Conservation (phyloP, 78 protist species). For the Dictyostelium brefeldianum region DNA sequence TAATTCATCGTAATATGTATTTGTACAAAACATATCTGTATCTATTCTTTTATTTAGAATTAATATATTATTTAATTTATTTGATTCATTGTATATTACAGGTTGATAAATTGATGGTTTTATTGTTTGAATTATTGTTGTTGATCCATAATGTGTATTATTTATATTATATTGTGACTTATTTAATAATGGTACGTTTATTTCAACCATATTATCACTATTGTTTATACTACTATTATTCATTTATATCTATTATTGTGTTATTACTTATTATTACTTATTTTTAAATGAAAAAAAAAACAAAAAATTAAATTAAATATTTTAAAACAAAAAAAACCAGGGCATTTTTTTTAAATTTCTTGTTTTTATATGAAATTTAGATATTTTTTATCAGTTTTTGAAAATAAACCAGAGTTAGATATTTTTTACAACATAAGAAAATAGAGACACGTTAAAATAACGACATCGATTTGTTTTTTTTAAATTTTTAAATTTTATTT, state of each 20-base stretch:
- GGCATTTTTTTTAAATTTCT: too few relatives aligned
- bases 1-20: background rate
- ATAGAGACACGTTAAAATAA: too few relatives aligned
- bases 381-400: too few relatives aligned
- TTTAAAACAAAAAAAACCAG: background rate
- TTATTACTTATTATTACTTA: background rate
- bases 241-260: background rate
- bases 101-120: background rate
- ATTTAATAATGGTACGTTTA: slow-evolving; percentile 6
- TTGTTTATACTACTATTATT: background rate
- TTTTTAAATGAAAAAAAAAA: background rate
- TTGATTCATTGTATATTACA: too few relatives aligned
- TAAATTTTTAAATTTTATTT: too few relatives aligned
- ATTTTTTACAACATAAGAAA: too few relatives aligned
- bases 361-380: too few relatives aligned
- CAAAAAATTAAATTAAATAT: background rate
- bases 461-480: too few relatives aligned
- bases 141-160: background rate
- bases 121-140: background rate
- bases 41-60: too few relatives aligned
- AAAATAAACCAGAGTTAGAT: too few relatives aligned
- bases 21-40: background rate
- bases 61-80: too few relatives aligned
- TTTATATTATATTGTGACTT: background rate
- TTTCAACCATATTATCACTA: background rate